These are phyloP conservation scores for Tricholoma flavovirens DNA, from an alignment of 768 basidiomycete genomes.

Conservation along the genomic window DNA sequence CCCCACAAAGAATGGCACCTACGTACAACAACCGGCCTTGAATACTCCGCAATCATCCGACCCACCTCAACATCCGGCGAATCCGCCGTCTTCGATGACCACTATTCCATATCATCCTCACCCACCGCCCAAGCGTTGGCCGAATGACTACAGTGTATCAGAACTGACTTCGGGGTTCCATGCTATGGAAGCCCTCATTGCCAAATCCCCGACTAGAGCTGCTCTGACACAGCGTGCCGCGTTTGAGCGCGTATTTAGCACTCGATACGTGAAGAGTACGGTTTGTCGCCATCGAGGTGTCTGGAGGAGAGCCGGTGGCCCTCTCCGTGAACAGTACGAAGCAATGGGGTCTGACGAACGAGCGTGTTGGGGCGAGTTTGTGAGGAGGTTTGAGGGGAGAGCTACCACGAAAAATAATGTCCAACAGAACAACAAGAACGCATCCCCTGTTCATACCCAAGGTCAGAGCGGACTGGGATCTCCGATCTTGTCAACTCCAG, in stretches of 20 bases:
- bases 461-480: not conserved
- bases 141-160: slow-evolving; percentile 67
- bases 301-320: slow-evolving; percentile 51
- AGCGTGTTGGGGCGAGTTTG: slow-evolving; percentile 67
- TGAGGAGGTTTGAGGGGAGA: slow-evolving; percentile 53
- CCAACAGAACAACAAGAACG: not conserved
- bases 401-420: slow-evolving; percentile 22
- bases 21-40: not conserved
- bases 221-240: slow-evolving; percentile 58
- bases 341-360: slow-evolving; percentile 49
- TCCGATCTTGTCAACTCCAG: slow-evolving; percentile 12
- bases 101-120: slow-evolving; percentile 50
- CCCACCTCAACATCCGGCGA: slow-evolving; percentile 8
- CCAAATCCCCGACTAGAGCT: slow-evolving; percentile 30
- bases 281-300: slow-evolving; percentile 68
- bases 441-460: not conserved
- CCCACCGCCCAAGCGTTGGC: slow-evolving; percentile 68
- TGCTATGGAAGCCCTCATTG: slow-evolving; percentile 38
- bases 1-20: not conserved
- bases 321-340: slow-evolving; percentile 46
- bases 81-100: slow-evolving; percentile 13
- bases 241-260: slow-evolving; percentile 67
- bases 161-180: slow-evolving; percentile 60
- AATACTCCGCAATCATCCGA: slow-evolving; percentile 7
- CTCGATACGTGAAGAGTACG: slow-evolving; percentile 68